These are phyloP conservation scores for Solanum boliviense DNA, from an alignment of 257 asterid species.

Conservation along the genomic window DNA sequence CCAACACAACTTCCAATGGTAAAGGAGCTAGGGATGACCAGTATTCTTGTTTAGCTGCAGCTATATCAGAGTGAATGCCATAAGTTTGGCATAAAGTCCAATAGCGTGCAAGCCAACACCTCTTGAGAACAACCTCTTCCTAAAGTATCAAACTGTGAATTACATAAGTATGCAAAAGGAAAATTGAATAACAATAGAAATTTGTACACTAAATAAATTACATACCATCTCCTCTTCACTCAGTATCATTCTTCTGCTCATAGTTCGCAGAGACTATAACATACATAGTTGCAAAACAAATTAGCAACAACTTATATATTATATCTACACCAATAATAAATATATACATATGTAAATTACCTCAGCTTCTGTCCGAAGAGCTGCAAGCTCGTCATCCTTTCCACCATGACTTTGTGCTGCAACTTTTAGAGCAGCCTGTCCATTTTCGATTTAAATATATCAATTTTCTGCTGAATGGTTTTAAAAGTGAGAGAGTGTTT, in stretches of 20 bases:
- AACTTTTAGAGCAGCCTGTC: slow-evolving; percentile 78
- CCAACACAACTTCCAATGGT: slow-evolving; percentile 63
- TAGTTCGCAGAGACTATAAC: slow-evolving; percentile 33
- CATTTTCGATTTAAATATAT: background rate
- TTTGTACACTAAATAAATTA: background rate
- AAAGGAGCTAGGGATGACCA: slow-evolving; percentile 71
- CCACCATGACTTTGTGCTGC: slow-evolving; percentile 66
- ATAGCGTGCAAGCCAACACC: slow-evolving; percentile 90
- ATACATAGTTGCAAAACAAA: background rate
- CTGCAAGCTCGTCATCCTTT: slow-evolving; percentile 50
- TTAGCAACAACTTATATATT: background rate
- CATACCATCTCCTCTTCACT: slow-evolving; percentile 79
- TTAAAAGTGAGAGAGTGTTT: background rate
- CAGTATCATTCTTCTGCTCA: slow-evolving; percentile 63
- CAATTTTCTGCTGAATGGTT: background rate
- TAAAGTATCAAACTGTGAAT: slow-evolving; percentile 37
- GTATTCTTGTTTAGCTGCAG: slow-evolving; percentile 60
- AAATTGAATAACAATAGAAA: background rate
- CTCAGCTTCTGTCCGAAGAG: slow-evolving; percentile 81
- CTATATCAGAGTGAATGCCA: slow-evolving; percentile 79
- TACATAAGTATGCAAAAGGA: slow-evolving; percentile 19
- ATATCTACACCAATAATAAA: background rate
- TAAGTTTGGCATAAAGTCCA: slow-evolving; percentile 65
- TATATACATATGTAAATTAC: slow-evolving; percentile 12
- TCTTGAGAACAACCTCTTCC: slow-evolving; percentile 93